phyloP scores from a whole-genome alignment of 2,329 filamentous ascomycete species.

The Fusarium sp. region DNA sequence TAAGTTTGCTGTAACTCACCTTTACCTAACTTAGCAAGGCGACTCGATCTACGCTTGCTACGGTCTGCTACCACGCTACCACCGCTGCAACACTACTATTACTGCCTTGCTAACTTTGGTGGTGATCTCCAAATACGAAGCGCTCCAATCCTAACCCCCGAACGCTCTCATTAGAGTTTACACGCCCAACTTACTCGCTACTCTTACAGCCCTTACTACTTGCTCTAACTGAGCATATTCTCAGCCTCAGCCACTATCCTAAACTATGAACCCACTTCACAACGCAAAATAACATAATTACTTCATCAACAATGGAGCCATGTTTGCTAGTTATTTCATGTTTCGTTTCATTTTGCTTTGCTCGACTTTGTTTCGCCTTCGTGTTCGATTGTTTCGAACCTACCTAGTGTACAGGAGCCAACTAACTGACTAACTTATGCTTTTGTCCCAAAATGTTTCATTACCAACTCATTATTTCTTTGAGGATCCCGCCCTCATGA shows the following conservation, averaged over 20 bases:
- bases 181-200: neutral
- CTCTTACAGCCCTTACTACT: too few species aligned
- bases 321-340: constrained; percentile 3
- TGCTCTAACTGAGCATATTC: too few species aligned
- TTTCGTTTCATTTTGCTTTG: constrained; percentile 13
- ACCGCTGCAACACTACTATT: constrained; percentile 5
- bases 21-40: neutral
- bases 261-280: neutral
- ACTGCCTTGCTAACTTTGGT: constrained; percentile 1
- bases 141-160: constrained; percentile 38
- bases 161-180: constrained; percentile 19
- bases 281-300: neutral
- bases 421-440: neutral
- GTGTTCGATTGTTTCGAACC: constrained; percentile 9
- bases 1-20: neutral
- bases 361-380: neutral
- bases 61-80: constrained; percentile 22
- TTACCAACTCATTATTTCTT: constrained; percentile 27
- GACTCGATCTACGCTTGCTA: constrained; percentile 17
- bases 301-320: neutral
- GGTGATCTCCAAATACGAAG: constrained; percentile 29
- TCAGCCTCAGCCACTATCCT: too few species aligned
- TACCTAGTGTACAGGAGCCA: constrained; percentile 37
- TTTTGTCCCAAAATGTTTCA: constrained; percentile 30
- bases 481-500: constrained; percentile 36